Conservation (phyloP, 441 rosid genomes). For the Erysimum cheiri region DNA sequence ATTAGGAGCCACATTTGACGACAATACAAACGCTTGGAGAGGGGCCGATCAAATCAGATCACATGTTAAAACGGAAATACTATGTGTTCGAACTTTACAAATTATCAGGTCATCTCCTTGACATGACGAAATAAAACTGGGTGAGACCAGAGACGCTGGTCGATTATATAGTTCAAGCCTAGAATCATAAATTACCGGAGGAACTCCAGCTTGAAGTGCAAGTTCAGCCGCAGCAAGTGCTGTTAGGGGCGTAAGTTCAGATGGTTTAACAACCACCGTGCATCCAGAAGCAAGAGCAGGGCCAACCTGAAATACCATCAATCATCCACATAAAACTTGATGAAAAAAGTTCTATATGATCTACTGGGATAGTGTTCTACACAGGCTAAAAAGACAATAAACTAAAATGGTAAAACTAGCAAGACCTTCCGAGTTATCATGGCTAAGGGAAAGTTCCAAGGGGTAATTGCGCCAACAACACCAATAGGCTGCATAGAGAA, state of each 20-base stretch:
- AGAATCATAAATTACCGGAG: constrained; percentile 70
- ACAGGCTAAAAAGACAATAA: constrained; percentile 8
- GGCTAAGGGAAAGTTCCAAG: constrained; percentile 99
- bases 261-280: constrained; percentile 95
- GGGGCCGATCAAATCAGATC: constrained; percentile 15
- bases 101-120: constrained; percentile 26
- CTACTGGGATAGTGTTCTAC: constrained; percentile 20
- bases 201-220: constrained; percentile 98
- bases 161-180: constrained; percentile 20
- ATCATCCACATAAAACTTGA: constrained; percentile 40
- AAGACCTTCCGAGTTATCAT: constrained; percentile 97
- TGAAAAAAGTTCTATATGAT: neutral
- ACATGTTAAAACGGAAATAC: constrained; percentile 22
- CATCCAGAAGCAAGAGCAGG: constrained; percentile 99
- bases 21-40: no score
- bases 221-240: constrained; percentile 98
- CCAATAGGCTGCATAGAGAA: constrained; percentile 81
- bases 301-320: constrained; percentile 68
- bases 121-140: constrained; percentile 21
- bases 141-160: constrained; percentile 20
- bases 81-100: constrained; percentile 8
- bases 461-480: constrained; percentile 94
- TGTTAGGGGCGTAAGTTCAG: constrained; percentile 93
- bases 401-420: constrained; percentile 28
- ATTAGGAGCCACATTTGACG: neutral